phyloP scores from a whole-genome alignment of 2,329 filamentous ascomycete species.

The Sclerotinia sclerotiorum region DNA sequence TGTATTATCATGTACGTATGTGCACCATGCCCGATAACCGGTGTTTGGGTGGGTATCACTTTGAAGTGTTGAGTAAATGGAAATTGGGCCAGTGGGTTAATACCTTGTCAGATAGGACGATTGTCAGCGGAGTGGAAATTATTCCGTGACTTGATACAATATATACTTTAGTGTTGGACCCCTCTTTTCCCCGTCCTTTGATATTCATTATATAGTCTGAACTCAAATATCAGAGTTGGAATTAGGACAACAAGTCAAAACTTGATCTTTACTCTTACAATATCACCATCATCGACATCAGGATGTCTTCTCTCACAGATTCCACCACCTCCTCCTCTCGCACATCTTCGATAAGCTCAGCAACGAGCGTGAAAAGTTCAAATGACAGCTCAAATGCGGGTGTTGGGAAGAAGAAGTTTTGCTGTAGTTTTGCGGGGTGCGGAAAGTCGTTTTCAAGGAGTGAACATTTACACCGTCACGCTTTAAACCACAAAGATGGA shows the following conservation, averaged over 20 bases:
- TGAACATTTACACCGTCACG: slow-evolving; percentile 53
- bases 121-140: slow-evolving; percentile 16
- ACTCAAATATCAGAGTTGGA: slow-evolving; percentile 19
- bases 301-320: slow-evolving; percentile 33
- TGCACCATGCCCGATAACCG: slow-evolving; percentile 23
- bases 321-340: slow-evolving; percentile 36
- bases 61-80: slow-evolving; percentile 9
- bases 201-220: slow-evolving; percentile 20
- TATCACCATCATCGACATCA: slow-evolving; percentile 12
- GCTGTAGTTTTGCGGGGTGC: slow-evolving; percentile 46
- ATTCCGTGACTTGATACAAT: slow-evolving; percentile 23
- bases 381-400: slow-evolving; percentile 24
- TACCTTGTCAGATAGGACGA: slow-evolving; percentile 11
- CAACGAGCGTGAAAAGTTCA: slow-evolving; percentile 31
- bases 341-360: slow-evolving; percentile 32
- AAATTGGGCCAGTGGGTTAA: slow-evolving; percentile 10
- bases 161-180: slow-evolving; percentile 22
- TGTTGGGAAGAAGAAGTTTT: slow-evolving; percentile 40
- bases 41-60: slow-evolving; percentile 17
- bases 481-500: slow-evolving; percentile 50
- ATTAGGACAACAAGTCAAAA: slow-evolving; percentile 17
- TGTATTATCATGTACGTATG: slow-evolving; percentile 22
- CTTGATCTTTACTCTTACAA: slow-evolving; percentile 17
- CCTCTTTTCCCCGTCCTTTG: slow-evolving; percentile 23
- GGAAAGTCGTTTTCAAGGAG: slow-evolving; percentile 50